These are phyloP conservation scores for Oxytropis ochrocephala DNA, from an alignment of 306 rosid genomes.

Conservation along the genomic window DNA sequence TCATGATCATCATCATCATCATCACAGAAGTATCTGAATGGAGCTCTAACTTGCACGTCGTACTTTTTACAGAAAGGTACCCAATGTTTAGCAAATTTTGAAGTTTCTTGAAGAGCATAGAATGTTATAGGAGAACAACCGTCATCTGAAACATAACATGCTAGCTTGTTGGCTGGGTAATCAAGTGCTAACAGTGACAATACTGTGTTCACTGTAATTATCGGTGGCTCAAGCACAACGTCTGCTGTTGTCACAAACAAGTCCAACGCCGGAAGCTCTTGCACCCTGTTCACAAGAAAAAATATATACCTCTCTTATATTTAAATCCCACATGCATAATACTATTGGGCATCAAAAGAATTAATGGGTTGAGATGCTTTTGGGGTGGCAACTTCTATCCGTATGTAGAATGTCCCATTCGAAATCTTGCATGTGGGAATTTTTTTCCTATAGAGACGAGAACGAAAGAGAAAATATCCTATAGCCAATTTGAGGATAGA, in stretches of 20 bases:
- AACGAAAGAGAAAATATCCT: too few species aligned
- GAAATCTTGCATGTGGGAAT: too few species aligned
- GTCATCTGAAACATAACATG: constrained; percentile 75
- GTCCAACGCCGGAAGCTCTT: constrained; percentile 54
- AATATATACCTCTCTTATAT: neutral
- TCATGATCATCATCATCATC: neutral
- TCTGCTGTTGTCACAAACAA: constrained; percentile 72
- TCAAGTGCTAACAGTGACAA: constrained; percentile 61
- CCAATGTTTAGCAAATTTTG: constrained; percentile 53
- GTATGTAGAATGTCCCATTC: too few species aligned
- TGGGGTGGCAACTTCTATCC: too few species aligned
- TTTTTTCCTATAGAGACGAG: too few species aligned
- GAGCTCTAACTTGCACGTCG: constrained; percentile 47
- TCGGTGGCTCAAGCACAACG: constrained; percentile 47
- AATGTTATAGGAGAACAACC: constrained; percentile 49
- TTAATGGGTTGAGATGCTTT: too few species aligned
- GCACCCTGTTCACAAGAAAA: neutral
- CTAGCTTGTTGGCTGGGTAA: constrained; percentile 57
- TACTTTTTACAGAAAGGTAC: constrained; percentile 57
- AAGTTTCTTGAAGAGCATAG: constrained; percentile 54
- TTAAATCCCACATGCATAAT: neutral
- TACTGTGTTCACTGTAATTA: constrained; percentile 56
- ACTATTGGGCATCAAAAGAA: too few species aligned
- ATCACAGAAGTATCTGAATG: constrained; percentile 42
- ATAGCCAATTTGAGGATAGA: too few species aligned